Evolutionary conservation across 768 basidiomycete species (phyloP), one percentile per base, ranked within the genome.

Genomic region (Tubosaeta sp.): DNA sequence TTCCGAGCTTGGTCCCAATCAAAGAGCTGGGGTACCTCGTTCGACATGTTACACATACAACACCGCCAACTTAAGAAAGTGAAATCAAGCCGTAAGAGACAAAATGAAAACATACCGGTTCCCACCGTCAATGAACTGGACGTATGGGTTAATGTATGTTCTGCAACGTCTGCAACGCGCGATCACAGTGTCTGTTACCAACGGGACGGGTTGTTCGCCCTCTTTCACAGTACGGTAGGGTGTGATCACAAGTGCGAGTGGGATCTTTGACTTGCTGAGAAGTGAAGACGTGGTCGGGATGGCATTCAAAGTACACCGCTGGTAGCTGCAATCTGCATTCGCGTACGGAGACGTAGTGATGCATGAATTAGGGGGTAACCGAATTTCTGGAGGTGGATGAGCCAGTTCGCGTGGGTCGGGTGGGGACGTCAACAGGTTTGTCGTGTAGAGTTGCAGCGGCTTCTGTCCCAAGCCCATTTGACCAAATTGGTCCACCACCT

Each of bases 21-120:
- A 66, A 98, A 98, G 47, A 97, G 76, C 62, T 97, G 95, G 22
- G 97, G 97, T 1, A 98, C 95, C 71, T 98, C 97, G 68, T 98
- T 99, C 38, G 91, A 89, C 80, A 98, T 85, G 63, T 88, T 91
- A 70, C 97, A 99, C 93, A 99, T 93, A 71, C 93, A 95, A 70
- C 97, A 99, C 67, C 97, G 89, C 97, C 97, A 99, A 57, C 89
- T 88, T 50, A 51, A 13, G 25, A 43, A 22, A 10, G 31, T 62
- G 32, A 55, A 51, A 51, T 46, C 32, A 48, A 32, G 33, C 6
- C 11, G 3, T 5, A 6, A 41, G 32, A 9, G 32, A 22, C 1
- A 14, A 45, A n/a, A 6, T 37, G 37, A 4, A 31, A 16, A 27
- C 50, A 72, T 58, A 86, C 81, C 93, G 84, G 71, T 93, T 95